phyloP scores from a whole-genome alignment of 495 filamentous ascomycete genomes.

The Astrothelium subdiscretum region DNA sequence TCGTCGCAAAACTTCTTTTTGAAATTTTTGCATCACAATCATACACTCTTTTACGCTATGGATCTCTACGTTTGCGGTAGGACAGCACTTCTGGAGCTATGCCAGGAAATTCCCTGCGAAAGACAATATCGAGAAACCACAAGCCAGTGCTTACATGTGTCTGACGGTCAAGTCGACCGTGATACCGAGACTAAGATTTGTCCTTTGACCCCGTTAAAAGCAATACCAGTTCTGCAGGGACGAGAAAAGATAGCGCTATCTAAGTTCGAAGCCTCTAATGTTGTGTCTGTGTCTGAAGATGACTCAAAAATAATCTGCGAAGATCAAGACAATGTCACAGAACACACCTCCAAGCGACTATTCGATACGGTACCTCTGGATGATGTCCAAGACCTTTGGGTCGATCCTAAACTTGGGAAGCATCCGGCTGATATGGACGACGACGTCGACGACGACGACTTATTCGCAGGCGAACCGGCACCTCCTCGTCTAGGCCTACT shows the following conservation, averaged over 20 bases:
- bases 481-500: too few species aligned
- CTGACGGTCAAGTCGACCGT: not conserved
- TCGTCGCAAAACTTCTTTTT: too few species aligned
- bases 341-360: not conserved
- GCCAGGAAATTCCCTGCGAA: not conserved
- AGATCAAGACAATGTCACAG: not conserved
- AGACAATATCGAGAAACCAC: not conserved
- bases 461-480: too few species aligned
- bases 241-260: not conserved
- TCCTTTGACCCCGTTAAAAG: not conserved
- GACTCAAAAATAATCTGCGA: not conserved
- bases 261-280: not conserved
- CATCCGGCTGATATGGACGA: too few species aligned
- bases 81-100: not conserved
- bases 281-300: not conserved
- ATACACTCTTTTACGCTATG: not conserved
- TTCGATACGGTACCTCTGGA: not conserved
- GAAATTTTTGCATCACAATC: too few species aligned
- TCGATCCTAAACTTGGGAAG: not conserved
- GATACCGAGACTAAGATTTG: not conserved
- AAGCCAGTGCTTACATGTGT: not conserved
- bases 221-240: not conserved
- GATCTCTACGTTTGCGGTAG: not conserved
- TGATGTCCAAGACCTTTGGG: not conserved
- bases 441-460: too few species aligned